Evolutionary conservation across 2,329 filamentous ascomycete species (phyloP).

Genomic region (Penicillium oxalicum): DNA sequence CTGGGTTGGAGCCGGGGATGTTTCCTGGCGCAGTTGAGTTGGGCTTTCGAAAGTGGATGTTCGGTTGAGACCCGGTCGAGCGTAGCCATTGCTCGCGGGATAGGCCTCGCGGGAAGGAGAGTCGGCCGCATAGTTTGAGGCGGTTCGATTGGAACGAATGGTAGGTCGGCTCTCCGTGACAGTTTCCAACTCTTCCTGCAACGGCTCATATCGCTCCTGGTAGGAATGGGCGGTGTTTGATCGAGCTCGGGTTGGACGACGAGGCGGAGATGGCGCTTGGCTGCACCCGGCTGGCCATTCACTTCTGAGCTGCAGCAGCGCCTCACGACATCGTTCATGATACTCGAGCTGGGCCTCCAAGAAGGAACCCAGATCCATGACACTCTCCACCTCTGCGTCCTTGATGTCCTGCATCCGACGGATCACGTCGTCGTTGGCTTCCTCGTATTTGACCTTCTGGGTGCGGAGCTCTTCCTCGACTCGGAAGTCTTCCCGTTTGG

Average conservation of each 20-base stretch:
- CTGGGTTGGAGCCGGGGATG: constrained; percentile 42
- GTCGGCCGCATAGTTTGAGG: constrained; percentile 31
- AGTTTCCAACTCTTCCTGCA: constrained; percentile 50
- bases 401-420: constrained; percentile 95
- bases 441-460: constrained; percentile 94
- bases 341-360: constrained; percentile 85
- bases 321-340: constrained; percentile 83
- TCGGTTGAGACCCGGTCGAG: constrained; percentile 46
- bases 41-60: constrained; percentile 56
- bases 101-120: constrained; percentile 39
- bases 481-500: constrained; percentile 87
- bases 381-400: constrained; percentile 77
- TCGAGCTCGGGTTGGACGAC: constrained; percentile 49
- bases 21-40: constrained; percentile 48
- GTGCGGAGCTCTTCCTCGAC: constrained; percentile 86
- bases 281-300: constrained; percentile 58
- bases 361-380: constrained; percentile 72
- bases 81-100: constrained; percentile 37
- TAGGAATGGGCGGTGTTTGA: constrained; percentile 61
- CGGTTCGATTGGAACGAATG: constrained; percentile 44
- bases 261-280: constrained; percentile 25
- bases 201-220: constrained; percentile 52
- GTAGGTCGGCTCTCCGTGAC: constrained; percentile 47
- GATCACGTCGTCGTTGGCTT: constrained; percentile 84
- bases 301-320: constrained; percentile 63